Conservation (phyloP, 2,329 filamentous ascomycete species). For the Sporothrix curviconia region DNA sequence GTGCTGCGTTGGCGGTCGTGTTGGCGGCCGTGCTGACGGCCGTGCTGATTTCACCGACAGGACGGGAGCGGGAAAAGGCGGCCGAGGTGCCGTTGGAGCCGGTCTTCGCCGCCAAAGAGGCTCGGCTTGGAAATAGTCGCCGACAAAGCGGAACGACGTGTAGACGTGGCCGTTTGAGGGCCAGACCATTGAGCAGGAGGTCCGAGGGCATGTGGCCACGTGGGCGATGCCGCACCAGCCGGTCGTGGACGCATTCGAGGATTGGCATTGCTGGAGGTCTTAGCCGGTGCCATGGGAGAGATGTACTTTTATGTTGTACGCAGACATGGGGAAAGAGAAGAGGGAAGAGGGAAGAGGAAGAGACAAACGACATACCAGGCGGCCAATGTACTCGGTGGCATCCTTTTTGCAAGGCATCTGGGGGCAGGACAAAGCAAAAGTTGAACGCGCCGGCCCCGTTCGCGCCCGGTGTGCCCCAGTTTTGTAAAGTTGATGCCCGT, state of each 20-base stretch:
- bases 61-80: background rate
- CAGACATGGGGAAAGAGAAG: no score
- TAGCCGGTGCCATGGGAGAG: no score
- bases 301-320: no score
- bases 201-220: conserved; percentile 50
- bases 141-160: conserved; percentile 51
- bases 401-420: conserved; percentile 39
- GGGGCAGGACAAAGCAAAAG: conserved; percentile 49
- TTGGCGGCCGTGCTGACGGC: conserved; percentile 56
- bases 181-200: conserved; percentile 53
- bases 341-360: no score
- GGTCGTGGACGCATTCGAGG: conserved; percentile 36
- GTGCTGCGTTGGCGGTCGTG: conserved; percentile 48
- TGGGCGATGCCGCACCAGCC: conserved; percentile 55
- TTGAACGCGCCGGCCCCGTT: conserved; percentile 18
- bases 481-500: conserved; percentile 16
- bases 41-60: no score
- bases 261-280: conserved; percentile 37
- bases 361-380: conserved; percentile 40
- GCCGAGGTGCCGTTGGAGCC: conserved; percentile 10
- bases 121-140: conserved; percentile 54
- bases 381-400: conserved; percentile 52
- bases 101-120: conserved; percentile 42
- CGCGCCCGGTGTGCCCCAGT: conserved; percentile 7
- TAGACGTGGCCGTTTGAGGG: conserved; percentile 46